Conservation (phyloP, 192 early-diverging fungal species). For the Coemansia sp. region DNA sequence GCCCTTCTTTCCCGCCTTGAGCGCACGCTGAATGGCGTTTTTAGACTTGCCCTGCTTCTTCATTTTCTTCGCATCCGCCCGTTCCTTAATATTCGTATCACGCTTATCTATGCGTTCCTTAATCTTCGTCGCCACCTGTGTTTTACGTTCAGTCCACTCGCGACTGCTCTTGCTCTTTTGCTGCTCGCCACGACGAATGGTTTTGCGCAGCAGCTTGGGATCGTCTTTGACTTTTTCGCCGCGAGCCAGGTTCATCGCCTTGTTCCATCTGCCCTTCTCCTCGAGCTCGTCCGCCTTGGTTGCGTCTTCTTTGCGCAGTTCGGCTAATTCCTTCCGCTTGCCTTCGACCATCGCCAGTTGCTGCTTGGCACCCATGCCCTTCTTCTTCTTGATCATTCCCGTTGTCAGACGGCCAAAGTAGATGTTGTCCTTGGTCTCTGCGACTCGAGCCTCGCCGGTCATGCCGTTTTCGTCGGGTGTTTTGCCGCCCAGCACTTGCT, state of each 20-base stretch:
- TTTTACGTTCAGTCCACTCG: slow-evolving; percentile 80
- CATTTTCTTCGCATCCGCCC: slow-evolving; percentile 74
- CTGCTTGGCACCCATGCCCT: slow-evolving; percentile 54
- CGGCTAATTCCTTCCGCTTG: slow-evolving; percentile 74
- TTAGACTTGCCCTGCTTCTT: slow-evolving; percentile 69
- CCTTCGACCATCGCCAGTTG: slow-evolving; percentile 67
- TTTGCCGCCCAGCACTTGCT: slow-evolving; percentile 39
- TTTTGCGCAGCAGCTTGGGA: slow-evolving; percentile 84
- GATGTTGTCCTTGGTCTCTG: slow-evolving; percentile 25
- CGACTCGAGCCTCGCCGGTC: slow-evolving; percentile 1
- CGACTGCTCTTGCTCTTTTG: slow-evolving; percentile 80
- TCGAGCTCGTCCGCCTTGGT: slow-evolving; percentile 67
- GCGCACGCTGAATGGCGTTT: slow-evolving; percentile 57
- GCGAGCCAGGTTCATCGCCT: slow-evolving; percentile 73
- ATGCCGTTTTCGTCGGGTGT: slow-evolving; percentile 18
- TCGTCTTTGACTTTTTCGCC: slow-evolving; percentile 96
- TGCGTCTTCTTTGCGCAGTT: slow-evolving; percentile 62
- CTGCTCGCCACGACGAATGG: slow-evolving; percentile 80
- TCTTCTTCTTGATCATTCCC: slow-evolving; percentile 50
- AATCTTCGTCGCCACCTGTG: slow-evolving; percentile 62
- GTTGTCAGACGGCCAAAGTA: slow-evolving; percentile 48
- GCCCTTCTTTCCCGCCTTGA: slow-evolving; percentile 27
- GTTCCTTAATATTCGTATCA: slow-evolving; percentile 79
- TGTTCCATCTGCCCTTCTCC: slow-evolving; percentile 81
- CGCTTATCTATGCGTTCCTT: slow-evolving; percentile 76